Evolutionary conservation across 2,329 filamentous ascomycete species (phyloP).

Genomic region (Fonsecaea multimorphosa): DNA sequence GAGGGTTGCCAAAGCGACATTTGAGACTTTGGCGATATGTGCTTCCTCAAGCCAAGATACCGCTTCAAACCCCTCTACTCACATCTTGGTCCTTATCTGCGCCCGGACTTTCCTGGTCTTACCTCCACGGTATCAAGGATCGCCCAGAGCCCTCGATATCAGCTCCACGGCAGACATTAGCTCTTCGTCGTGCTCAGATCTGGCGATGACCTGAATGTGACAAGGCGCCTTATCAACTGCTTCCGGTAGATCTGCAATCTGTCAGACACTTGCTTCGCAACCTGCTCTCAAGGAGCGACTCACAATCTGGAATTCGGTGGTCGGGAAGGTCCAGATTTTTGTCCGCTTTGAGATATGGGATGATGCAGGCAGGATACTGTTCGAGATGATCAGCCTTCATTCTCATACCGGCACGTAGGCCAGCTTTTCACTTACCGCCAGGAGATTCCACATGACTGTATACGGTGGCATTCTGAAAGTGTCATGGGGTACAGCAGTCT

Average conservation of each 20-base stretch:
- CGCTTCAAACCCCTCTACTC: background rate
- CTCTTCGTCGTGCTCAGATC: conserved; percentile 42
- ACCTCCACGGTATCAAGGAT: background rate
- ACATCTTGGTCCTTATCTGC: background rate
- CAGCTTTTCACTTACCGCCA: conserved; percentile 53
- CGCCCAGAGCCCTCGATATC: conserved; percentile 37
- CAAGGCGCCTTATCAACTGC: conserved; percentile 41
- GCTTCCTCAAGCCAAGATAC: background rate
- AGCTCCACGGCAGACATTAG: conserved; percentile 41
- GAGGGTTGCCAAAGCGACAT: conserved; percentile 31
- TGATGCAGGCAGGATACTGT: conserved; percentile 59
- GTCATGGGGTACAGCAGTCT: conserved; percentile 66
- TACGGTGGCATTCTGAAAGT: conserved; percentile 49
- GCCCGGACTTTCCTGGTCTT: background rate
- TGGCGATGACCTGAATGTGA: conserved; percentile 40
- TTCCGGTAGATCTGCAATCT: conserved; percentile 43
- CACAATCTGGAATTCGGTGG: conserved; percentile 27
- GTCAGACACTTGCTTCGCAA: conserved; percentile 43
- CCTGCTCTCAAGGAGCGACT: conserved; percentile 37
- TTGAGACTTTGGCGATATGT: too few species aligned
- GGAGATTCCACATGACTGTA: conserved; percentile 65
- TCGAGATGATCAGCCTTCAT: conserved; percentile 1
- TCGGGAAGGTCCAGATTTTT: conserved; percentile 48
- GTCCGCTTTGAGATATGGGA: conserved; percentile 54
- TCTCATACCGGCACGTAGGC: conserved; percentile 1